Base-by-base conservation (phyloP, 2,329 filamentous ascomycete genomes). In the Tolypocladium tropicale region DNA sequence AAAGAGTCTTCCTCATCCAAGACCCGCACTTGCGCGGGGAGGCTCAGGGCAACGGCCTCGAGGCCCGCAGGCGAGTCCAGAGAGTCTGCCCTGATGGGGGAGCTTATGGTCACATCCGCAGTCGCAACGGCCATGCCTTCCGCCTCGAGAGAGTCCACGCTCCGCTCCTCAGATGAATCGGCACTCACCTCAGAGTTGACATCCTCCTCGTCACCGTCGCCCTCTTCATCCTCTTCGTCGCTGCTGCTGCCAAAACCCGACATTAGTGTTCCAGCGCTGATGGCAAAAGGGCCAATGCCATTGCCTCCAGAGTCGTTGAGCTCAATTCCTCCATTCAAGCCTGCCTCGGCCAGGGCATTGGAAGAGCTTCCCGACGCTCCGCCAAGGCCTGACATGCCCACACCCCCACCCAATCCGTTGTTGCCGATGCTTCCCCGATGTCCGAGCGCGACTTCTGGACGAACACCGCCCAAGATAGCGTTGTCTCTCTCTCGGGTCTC, bases 401-500 rank as follows among this genome's bases (percentile, higher is more conserved):
- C 75, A 4, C 76, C 76, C 4, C 76, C 76, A 6, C 74, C 76
- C 4, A 82, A 68, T 25, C 77, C 70, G 36, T 62, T 74, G 54
- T 73, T 74, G 3, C 75, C 75, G 63, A 79, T 72, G 53, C 85
- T 84, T 53, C 86, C 84, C 56, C 92, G 83, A 65, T 91, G 88
- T 46, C 86, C 90, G 63, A 95, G 82, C 25, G 89, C 88, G 69
- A 95, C 88, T 63, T 97, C 94, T 1, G 94, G 94, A 58, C 94
- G 84, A 12, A 97, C 92, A 6, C 94, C 94, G 51, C 94, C 94
- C 6, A 99, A 84, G 54, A 97, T 96, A n/a, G 94, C 94, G 68
- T 99, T 99, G 67, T 99, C 94, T 60, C 93, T 84, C 73, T 99
- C 94, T 55, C 94, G 80, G 0, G 94, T 99, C 70, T 96, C 93